phyloP scores from a whole-genome alignment of 805 yeast species.

The Candida silvatica region DNA sequence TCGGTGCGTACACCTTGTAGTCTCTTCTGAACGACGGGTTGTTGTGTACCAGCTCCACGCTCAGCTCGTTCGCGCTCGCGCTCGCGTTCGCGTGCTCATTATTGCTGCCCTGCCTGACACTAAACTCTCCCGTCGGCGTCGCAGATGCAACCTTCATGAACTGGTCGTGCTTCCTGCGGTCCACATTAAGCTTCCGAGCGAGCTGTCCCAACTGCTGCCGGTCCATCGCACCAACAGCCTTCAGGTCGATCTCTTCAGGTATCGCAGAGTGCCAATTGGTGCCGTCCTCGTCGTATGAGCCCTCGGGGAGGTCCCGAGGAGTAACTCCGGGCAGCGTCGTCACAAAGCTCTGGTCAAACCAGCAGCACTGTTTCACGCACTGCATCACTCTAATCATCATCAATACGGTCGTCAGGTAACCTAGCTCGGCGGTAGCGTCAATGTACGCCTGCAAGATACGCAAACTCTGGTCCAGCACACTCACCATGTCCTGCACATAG shows the following conservation, averaged over 20 bases:
- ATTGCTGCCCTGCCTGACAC: conserved; percentile 35
- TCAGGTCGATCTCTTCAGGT: conserved; percentile 21
- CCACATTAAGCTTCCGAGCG: conserved; percentile 33
- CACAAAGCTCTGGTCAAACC: conserved; percentile 76
- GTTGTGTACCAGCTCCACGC: conserved; percentile 44
- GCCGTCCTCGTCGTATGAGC: conserved; percentile 25
- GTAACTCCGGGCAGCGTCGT: conserved; percentile 43
- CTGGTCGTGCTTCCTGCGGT: conserved; percentile 31
- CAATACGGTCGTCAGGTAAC: conserved; percentile 55
- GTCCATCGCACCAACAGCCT: conserved; percentile 34
- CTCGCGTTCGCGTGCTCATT: neutral
- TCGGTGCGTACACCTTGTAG: conserved; percentile 65
- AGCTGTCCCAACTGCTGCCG: conserved; percentile 25
- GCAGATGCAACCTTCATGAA: conserved; percentile 46
- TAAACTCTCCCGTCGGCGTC: conserved; percentile 32
- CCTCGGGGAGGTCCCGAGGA: conserved; percentile 11
- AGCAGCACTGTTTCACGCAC: conserved; percentile 78
- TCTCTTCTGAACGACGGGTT: conserved; percentile 43
- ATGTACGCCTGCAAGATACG: conserved; percentile 91
- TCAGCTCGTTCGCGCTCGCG: conserved; percentile 23
- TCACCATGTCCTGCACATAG: conserved; percentile 86
- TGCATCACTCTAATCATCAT: conserved; percentile 66
- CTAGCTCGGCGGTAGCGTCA: conserved; percentile 82
- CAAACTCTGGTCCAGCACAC: conserved; percentile 88
- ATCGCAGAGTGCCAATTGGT: conserved; percentile 24